Evolutionary conservation across 768 basidiomycete species (phyloP).

Genomic region (Lactarius evosmus): DNA sequence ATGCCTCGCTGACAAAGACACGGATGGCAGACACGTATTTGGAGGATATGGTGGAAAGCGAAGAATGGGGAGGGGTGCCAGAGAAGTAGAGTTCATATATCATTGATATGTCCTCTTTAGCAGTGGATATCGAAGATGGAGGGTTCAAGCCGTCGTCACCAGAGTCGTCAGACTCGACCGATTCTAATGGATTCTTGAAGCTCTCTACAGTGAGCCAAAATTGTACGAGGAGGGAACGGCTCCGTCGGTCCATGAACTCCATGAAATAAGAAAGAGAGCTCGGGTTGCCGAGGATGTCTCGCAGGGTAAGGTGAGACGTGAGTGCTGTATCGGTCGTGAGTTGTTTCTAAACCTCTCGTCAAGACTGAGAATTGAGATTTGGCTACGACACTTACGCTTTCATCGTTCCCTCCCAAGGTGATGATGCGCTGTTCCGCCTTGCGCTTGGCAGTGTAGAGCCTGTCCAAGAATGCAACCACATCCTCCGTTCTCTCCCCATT

Average conservation of each 20-base stretch:
- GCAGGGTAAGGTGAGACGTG: slow-evolving; percentile 55
- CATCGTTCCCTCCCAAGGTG: slow-evolving; percentile 68
- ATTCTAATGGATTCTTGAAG: slow-evolving; percentile 94
- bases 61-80: slow-evolving; percentile 51
- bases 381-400: slow-evolving; percentile 45
- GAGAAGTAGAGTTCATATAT: slow-evolving; percentile 88
- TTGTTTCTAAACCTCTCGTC: slow-evolving; percentile 36
- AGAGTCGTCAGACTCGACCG: slow-evolving; percentile 53
- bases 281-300: slow-evolving; percentile 83
- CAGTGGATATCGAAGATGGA: slow-evolving; percentile 50
- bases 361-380: not conserved
- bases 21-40: slow-evolving; percentile 71
- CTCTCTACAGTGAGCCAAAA: slow-evolving; percentile 98
- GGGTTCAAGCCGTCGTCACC: slow-evolving; percentile 62
- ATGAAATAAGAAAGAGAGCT: slow-evolving; percentile 93
- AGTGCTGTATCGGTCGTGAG: slow-evolving; percentile 38
- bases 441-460: slow-evolving; percentile 85
- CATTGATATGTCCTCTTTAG: slow-evolving; percentile 85
- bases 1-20: slow-evolving; percentile 50
- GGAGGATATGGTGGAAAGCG: slow-evolving; percentile 60
- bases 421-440: slow-evolving; percentile 84
- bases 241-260: slow-evolving; percentile 95
- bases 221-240: slow-evolving; percentile 81
- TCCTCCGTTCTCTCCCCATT: slow-evolving; percentile 82
- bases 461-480: slow-evolving; percentile 80